These are phyloP conservation scores for Argentina anserina DNA, from an alignment of 306 rosid species.

Conservation along the genomic window DNA sequence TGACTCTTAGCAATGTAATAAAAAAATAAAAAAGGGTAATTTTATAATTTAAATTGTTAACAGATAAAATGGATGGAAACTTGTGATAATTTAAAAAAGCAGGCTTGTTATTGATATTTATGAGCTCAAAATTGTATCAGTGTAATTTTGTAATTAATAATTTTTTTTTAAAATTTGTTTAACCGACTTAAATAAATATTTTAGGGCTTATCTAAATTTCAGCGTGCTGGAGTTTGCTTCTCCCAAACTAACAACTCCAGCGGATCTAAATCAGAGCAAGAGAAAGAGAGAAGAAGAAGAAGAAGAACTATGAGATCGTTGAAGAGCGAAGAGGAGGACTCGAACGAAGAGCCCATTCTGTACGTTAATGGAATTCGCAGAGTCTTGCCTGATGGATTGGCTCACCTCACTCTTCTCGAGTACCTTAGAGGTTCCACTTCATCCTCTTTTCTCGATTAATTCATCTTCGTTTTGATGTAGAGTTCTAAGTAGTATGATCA, in stretches of 20 bases:
- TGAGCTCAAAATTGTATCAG: no score
- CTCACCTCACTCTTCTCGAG: conserved; percentile 86
- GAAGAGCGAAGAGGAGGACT: conserved; percentile 43
- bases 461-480: background rate
- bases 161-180: background rate
- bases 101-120: no score
- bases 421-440: conserved; percentile 73
- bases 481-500: no score
- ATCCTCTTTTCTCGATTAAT: background rate
- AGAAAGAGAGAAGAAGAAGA: background rate
- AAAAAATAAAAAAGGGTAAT: no score
- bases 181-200: background rate
- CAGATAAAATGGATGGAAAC: no score
- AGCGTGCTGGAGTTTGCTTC: background rate
- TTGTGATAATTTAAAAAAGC: no score
- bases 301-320: conserved; percentile 57
- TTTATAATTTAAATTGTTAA: no score
- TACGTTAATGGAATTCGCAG: conserved; percentile 72
- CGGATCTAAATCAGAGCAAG: no score
- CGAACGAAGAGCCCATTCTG: conserved; percentile 40
- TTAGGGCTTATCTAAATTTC: background rate
- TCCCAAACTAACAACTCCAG: background rate
- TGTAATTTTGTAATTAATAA: no score
- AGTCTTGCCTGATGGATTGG: conserved; percentile 70
- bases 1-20: no score